phyloP scores from a whole-genome alignment of 2,329 filamentous ascomycete genomes.

The Pyrenochaeta sp. region DNA sequence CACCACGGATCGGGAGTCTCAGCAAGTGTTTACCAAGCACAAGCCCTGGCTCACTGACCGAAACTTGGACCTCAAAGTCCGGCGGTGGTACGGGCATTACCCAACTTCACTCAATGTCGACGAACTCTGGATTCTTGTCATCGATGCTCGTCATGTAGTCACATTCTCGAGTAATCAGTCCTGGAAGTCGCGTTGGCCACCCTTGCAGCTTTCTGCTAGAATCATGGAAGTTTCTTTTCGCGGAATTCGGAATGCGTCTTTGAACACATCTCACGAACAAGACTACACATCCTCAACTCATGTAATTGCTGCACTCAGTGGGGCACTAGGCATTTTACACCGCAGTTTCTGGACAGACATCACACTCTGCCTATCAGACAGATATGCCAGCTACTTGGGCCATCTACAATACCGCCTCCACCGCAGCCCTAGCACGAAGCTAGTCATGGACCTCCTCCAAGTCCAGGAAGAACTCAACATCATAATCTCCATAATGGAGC shows the following conservation, averaged over 20 bases:
- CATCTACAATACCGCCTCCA: slow-evolving; percentile 54
- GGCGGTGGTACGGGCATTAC: slow-evolving; percentile 54
- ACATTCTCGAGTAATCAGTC: slow-evolving; percentile 54
- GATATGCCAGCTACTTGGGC: slow-evolving; percentile 52
- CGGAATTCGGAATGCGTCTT: slow-evolving; percentile 49
- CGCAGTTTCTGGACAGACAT: slow-evolving; percentile 54
- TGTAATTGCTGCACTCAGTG: slow-evolving; percentile 48
- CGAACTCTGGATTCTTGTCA: slow-evolving; percentile 52
- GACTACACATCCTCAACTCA: slow-evolving; percentile 51
- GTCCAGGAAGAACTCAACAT: slow-evolving; percentile 56
- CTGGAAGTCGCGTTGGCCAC: slow-evolving; percentile 54
- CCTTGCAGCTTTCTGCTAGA: slow-evolving; percentile 49
- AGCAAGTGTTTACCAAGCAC: slow-evolving; percentile 51
- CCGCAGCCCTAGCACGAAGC: slow-evolving; percentile 51
- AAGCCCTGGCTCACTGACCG: slow-evolving; percentile 54
- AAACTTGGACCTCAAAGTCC: slow-evolving; percentile 51
- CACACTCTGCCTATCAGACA: slow-evolving; percentile 50
- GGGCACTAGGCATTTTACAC: slow-evolving; percentile 53
- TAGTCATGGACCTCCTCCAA: slow-evolving; percentile 55
- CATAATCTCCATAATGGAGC: slow-evolving; percentile 53
- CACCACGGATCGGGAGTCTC: slow-evolving; percentile 51
- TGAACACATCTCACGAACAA: slow-evolving; percentile 38
- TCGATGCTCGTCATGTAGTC: slow-evolving; percentile 51
- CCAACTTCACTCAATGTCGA: slow-evolving; percentile 53
- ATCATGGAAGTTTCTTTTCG: slow-evolving; percentile 53